Conservation (phyloP, 768 basidiomycete genomes). For the Pulveroboletus sp. region DNA sequence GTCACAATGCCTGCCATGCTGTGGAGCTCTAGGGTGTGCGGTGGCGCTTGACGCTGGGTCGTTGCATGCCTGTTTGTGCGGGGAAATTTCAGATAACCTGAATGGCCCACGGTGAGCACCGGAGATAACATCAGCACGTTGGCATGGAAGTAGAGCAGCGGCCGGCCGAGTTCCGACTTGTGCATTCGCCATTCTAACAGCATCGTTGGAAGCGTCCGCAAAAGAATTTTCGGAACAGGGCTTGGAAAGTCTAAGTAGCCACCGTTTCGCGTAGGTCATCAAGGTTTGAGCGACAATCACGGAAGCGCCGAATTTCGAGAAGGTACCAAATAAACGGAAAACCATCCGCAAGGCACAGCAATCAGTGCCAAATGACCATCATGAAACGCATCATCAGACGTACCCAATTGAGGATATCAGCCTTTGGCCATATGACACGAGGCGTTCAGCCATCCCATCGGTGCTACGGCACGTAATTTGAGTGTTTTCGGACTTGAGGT, state of each 20-base stretch:
- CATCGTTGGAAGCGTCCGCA: conserved; percentile 7
- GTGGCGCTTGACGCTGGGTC: conserved; percentile 2
- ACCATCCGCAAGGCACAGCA: conserved; percentile 22
- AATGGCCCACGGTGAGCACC: conserved; percentile 22
- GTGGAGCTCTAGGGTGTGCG: conserved; percentile 12
- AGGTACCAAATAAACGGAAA: conserved; percentile 16
- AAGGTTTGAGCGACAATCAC: conserved; percentile 25
- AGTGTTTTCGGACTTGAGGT: conserved; percentile 20
- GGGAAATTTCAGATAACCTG: conserved; percentile 51
- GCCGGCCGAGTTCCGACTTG: conserved; percentile 4
- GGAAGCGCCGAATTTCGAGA: conserved; percentile 18
- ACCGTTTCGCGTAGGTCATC: conserved; percentile 8
- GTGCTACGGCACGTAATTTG: conserved; percentile 13
- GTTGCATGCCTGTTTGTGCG: conserved; percentile 26
- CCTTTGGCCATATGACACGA: conserved; percentile 47
- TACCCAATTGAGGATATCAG: conserved; percentile 42
- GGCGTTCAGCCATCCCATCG: conserved; percentile 41
- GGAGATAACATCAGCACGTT: not conserved
- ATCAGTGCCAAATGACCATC: conserved; percentile 21
- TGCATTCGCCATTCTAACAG: conserved; percentile 8
- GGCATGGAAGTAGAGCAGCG: not conserved
- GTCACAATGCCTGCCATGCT: conserved; percentile 18
- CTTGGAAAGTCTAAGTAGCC: conserved; percentile 29
- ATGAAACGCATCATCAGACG: conserved; percentile 29
- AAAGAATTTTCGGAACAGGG: conserved; percentile 13